Evolutionary conservation across 2,329 filamentous ascomycete species (phyloP).

Genomic region (Paraconiothyrium sp.): DNA sequence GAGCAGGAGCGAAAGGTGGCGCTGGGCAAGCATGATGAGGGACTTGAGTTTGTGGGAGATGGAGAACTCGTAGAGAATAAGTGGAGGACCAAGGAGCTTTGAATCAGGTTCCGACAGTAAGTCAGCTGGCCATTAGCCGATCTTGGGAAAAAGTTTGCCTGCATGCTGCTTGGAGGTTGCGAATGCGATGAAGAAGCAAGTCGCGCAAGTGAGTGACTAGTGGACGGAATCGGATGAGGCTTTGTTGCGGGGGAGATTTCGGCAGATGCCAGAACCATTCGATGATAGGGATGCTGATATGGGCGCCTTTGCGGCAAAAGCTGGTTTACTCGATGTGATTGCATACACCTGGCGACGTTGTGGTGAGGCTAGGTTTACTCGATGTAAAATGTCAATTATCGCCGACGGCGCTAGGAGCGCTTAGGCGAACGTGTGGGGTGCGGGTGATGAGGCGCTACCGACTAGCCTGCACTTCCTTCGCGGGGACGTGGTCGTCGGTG

Average conservation of each 20-base stretch:
- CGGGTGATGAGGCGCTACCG: constrained; percentile 4
- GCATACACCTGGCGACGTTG: too few relatives aligned
- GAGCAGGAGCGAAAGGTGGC: not conserved
- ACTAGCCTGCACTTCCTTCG: not conserved
- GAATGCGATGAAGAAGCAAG: too few relatives aligned
- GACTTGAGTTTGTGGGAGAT: not conserved
- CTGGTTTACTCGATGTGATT: too few relatives aligned
- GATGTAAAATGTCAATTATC: constrained; percentile 2
- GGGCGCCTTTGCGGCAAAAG: too few relatives aligned
- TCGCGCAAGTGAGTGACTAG: too few relatives aligned
- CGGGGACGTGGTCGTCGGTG: constrained; percentile 1
- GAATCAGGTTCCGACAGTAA: not conserved
- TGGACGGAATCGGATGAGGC: too few relatives aligned
- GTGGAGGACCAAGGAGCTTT: not conserved
- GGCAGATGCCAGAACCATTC: too few relatives aligned
- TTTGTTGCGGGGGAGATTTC: too few relatives aligned
- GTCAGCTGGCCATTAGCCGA: too few relatives aligned
- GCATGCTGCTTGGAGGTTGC: not conserved
- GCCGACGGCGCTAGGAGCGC: constrained; percentile 1
- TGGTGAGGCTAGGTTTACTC: too few relatives aligned
- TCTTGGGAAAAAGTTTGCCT: too few relatives aligned
- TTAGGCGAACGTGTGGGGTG: constrained; percentile 7
- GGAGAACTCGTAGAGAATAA: not conserved
- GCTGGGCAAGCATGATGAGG: not conserved
- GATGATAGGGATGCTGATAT: too few relatives aligned